These are phyloP conservation scores for Mychonastes homosphaera DNA, from an alignment of 139 green algal species.

Conservation along the genomic window DNA sequence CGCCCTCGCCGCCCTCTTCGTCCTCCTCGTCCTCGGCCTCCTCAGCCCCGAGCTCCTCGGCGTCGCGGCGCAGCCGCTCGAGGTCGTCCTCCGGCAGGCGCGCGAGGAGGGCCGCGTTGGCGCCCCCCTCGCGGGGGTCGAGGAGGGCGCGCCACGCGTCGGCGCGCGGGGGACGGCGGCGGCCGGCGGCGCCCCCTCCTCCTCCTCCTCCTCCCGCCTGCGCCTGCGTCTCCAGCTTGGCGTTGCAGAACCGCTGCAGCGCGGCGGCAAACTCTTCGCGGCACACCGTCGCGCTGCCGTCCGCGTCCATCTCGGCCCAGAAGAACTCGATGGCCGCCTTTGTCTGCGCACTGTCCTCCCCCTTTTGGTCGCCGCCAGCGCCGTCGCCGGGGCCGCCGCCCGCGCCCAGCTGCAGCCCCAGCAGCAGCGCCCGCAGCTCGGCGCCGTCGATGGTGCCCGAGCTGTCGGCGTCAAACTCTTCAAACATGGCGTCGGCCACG, in stretches of 20 bases:
- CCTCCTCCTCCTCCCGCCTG: neutral
- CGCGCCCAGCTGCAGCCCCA: conserved; percentile 26
- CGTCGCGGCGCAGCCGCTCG: conserved; percentile 1
- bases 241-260: conserved; percentile 21
- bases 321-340: conserved; percentile 12
- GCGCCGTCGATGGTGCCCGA: conserved; percentile 21
- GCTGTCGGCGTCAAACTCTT: conserved; percentile 35
- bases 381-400: neutral
- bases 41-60: conserved; percentile 5
- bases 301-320: neutral
- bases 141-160: conserved; percentile 1
- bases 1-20: conserved; percentile 11
- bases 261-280: conserved; percentile 22
- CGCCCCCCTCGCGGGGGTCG: conserved; percentile 1
- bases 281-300: neutral
- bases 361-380: neutral
- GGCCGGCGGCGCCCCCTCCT: neutral
- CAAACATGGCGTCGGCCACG: conserved; percentile 21
- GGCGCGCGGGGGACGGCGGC: neutral
- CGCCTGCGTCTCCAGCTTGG: conserved; percentile 13
- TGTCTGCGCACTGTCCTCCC: too few species aligned
- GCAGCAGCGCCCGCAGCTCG: conserved; percentile 26
- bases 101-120: neutral
- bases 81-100: conserved; percentile 13
- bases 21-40: conserved; percentile 22